phyloP scores from a whole-genome alignment of 2,329 filamentous ascomycete species.

The Aureobasidium sp. region DNA sequence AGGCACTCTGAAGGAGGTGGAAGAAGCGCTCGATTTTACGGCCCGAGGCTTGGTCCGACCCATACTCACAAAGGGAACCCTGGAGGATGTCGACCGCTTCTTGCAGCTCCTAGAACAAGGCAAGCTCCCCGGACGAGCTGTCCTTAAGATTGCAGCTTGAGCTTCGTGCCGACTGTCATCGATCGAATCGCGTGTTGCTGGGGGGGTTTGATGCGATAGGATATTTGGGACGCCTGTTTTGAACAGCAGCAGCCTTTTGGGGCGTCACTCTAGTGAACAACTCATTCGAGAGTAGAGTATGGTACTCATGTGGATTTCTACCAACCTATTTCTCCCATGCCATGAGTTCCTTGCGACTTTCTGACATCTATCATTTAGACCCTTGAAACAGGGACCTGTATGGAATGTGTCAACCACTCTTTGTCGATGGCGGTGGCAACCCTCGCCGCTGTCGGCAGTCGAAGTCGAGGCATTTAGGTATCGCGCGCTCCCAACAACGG shows the following conservation, averaged over 20 bases:
- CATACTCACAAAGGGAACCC: constrained; percentile 30
- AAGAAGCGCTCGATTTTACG: constrained; percentile 38
- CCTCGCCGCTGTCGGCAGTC: neutral
- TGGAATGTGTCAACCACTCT: neutral
- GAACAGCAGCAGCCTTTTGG: neutral
- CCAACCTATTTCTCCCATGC: neutral
- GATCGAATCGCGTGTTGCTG: neutral
- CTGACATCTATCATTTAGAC: neutral
- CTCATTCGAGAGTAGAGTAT: neutral
- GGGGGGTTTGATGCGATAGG: neutral
- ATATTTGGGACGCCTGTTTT: neutral
- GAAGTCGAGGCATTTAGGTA: neutral
- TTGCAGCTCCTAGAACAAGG: constrained; percentile 31
- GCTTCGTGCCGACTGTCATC: neutral
- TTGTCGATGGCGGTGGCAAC: neutral
- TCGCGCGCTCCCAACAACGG: neutral
- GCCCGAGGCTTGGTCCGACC: constrained; percentile 34
- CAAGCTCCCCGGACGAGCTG: constrained; percentile 33
- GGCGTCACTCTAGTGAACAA: too few species aligned
- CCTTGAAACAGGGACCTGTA: neutral
- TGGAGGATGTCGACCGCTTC: constrained; percentile 33
- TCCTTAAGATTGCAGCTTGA: constrained; percentile 29
- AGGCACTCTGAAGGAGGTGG: constrained; percentile 37
- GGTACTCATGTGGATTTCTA: neutral
- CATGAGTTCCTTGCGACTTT: neutral